phyloP scores from a whole-genome alignment of 1,284 basidiomycete genomes.

The Ustilago xerochloae region DNA sequence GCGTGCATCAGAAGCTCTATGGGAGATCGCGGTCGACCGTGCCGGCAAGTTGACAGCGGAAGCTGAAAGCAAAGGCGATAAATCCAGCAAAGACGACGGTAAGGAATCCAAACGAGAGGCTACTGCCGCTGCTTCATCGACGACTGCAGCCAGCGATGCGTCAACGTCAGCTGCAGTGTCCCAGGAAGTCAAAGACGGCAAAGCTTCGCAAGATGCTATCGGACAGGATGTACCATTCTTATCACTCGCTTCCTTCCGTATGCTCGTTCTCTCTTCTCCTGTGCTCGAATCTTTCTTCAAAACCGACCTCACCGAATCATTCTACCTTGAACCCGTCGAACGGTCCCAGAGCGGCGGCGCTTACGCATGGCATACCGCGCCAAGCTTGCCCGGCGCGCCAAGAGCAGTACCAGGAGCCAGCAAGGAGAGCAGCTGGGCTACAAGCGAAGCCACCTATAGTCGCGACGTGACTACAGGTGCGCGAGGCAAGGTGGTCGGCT shows the following conservation, averaged over 20 bases:
- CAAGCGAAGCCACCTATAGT: constrained; percentile 61
- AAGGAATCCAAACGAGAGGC: constrained; percentile 17
- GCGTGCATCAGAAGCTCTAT: constrained; percentile 59
- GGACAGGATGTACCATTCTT: constrained; percentile 63
- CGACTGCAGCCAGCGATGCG: background rate
- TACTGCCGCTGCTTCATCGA: background rate
- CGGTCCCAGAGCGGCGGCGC: constrained; percentile 61
- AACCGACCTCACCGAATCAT: constrained; percentile 60
- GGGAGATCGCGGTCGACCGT: constrained; percentile 63
- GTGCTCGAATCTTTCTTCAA: constrained; percentile 65
- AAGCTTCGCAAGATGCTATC: constrained; percentile 25
- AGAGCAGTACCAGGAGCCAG: constrained; percentile 49
- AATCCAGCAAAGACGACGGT: constrained; percentile 26
- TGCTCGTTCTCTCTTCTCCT: constrained; percentile 64
- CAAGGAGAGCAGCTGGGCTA: constrained; percentile 50
- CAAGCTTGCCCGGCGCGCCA: constrained; percentile 47
- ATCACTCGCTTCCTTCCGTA: constrained; percentile 61
- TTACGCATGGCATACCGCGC: constrained; percentile 65
- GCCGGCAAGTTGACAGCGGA: constrained; percentile 50
- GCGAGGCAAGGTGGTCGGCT: constrained; percentile 62
- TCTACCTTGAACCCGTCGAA: constrained; percentile 59
- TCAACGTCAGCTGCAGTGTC: constrained; percentile 1
- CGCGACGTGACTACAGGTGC: constrained; percentile 63
- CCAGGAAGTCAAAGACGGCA: constrained; percentile 5
- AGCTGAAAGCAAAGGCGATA: constrained; percentile 4